phyloP scores from a whole-genome alignment of 805 yeast species.

The Barnettozyma sp. region DNA sequence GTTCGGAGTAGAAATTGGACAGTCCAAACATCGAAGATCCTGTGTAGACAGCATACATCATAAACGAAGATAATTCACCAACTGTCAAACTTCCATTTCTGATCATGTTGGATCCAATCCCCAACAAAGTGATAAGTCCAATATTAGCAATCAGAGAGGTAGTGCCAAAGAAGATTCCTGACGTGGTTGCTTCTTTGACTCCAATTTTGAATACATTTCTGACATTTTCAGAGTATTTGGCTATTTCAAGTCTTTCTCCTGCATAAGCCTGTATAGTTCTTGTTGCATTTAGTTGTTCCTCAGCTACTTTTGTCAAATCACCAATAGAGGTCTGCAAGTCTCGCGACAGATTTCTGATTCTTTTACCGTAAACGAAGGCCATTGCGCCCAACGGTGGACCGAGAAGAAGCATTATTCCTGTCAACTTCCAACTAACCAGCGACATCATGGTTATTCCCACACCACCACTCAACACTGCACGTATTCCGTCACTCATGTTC shows the following conservation, averaged over 20 bases:
- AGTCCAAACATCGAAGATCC: conserved; percentile 90
- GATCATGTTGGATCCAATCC: conserved; percentile 80
- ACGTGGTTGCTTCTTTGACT: conserved; percentile 68
- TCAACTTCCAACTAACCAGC: conserved; percentile 73
- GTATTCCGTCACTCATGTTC: conserved; percentile 85
- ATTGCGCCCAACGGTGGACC: conserved; percentile 79
- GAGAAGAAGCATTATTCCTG: conserved; percentile 70
- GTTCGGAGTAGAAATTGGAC: conserved; percentile 84
- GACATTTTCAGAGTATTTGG: conserved; percentile 66
- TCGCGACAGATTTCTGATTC: conserved; percentile 66
- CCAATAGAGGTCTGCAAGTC: conserved; percentile 82
- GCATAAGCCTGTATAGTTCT: conserved; percentile 87
- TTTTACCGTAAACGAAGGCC: conserved; percentile 76
- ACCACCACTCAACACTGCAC: conserved; percentile 73
- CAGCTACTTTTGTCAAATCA: conserved; percentile 79
- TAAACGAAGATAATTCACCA: conserved; percentile 86
- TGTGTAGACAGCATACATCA: conserved; percentile 92
- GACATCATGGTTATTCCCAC: conserved; percentile 93
- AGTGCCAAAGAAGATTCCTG: conserved; percentile 69
- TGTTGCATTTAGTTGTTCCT: conserved; percentile 81
- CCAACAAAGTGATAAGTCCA: conserved; percentile 67
- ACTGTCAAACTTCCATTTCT: conserved; percentile 66
- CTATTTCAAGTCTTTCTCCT: conserved; percentile 74
- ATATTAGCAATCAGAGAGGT: conserved; percentile 83
- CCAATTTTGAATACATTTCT: conserved; percentile 60